Conservation (phyloP, 352 stramenopile species). For the Pythium pectinolyticum region DNA sequence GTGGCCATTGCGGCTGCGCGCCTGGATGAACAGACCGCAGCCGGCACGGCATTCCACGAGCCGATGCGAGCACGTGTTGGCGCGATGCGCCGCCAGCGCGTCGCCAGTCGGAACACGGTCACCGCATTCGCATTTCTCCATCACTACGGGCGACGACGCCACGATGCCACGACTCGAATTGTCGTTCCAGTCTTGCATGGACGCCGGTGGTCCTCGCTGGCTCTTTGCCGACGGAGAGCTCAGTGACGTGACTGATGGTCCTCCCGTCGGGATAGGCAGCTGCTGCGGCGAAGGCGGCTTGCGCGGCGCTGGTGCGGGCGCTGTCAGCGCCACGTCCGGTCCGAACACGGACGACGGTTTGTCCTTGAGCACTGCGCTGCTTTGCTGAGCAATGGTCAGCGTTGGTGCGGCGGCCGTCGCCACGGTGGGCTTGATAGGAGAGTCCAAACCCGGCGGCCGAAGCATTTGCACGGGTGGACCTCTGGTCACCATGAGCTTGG, state of each 20-base stretch:
- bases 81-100: constrained; percentile 32
- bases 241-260: not conserved
- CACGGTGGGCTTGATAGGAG: not conserved
- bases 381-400: constrained; percentile 25
- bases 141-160: not conserved
- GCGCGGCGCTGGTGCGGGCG: not conserved
- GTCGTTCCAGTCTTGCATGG: too few relatives aligned
- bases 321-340: too few relatives aligned
- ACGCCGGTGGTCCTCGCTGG: too few relatives aligned
- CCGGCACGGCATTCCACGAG: constrained; percentile 50
- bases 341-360: constrained; percentile 32
- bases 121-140: constrained; percentile 45
- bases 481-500: constrained; percentile 49
- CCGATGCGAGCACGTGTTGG: constrained; percentile 38
- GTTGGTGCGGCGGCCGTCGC: too few relatives aligned
- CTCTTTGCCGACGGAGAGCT: not conserved
- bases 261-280: too few relatives aligned
- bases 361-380: constrained; percentile 29
- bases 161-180: not conserved
- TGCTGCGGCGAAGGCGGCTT: constrained; percentile 23
- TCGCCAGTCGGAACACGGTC: constrained; percentile 31
- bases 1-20: constrained; percentile 53
- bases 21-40: constrained; percentile 50
- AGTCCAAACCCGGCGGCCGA: constrained; percentile 1
- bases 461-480: constrained; percentile 38